Percentiles rank a stretch among this genome's conserved stretches.
These are phyloP conservation scores for Aspergillus novofumigatus DNA, from an alignment of 2,329 filamentous ascomycete genomes.

Conservation along the genomic window DNA sequence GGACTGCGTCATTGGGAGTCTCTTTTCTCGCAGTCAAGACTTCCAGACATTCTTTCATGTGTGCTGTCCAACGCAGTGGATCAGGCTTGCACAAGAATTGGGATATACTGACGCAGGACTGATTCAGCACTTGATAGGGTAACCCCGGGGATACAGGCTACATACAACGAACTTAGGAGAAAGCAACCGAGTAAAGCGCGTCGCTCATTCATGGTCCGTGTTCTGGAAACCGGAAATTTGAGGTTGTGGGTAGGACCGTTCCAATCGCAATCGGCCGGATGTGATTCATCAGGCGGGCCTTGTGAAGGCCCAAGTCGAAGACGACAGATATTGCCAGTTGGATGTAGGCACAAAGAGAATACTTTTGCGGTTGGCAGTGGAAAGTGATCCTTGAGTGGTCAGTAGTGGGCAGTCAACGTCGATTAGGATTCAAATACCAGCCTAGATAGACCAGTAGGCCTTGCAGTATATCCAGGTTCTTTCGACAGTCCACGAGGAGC, in stretches of 20 bases:
- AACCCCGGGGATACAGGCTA: not conserved
- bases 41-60: slow-evolving; percentile 54
- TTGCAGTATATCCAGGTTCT: slow-evolving; percentile 9
- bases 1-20: slow-evolving; percentile 45
- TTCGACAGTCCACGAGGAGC: slow-evolving; percentile 6
- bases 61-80: slow-evolving; percentile 51
- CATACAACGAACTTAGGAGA: slow-evolving; percentile 9
- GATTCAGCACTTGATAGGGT: no score
- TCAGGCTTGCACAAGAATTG: slow-evolving; percentile 47
- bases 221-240: not conserved
- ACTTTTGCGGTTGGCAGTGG: slow-evolving; percentile 7
- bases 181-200: slow-evolving; percentile 9
- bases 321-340: slow-evolving; percentile 9
- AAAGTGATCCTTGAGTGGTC: slow-evolving; percentile 5
- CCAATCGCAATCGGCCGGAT: not conserved
- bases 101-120: slow-evolving; percentile 30
- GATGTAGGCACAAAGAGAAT: slow-evolving; percentile 7
- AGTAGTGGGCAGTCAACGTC: not conserved
- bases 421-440: not conserved
- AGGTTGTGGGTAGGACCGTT: not conserved
- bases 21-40: slow-evolving; percentile 45
- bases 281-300: slow-evolving; percentile 1
- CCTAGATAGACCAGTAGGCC: slow-evolving; percentile 8
- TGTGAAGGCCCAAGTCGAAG: slow-evolving; percentile 7
- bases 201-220: slow-evolving; percentile 11